phyloP scores from a whole-genome alignment of 1,284 basidiomycete species.

The Meripilus lineatus region DNA sequence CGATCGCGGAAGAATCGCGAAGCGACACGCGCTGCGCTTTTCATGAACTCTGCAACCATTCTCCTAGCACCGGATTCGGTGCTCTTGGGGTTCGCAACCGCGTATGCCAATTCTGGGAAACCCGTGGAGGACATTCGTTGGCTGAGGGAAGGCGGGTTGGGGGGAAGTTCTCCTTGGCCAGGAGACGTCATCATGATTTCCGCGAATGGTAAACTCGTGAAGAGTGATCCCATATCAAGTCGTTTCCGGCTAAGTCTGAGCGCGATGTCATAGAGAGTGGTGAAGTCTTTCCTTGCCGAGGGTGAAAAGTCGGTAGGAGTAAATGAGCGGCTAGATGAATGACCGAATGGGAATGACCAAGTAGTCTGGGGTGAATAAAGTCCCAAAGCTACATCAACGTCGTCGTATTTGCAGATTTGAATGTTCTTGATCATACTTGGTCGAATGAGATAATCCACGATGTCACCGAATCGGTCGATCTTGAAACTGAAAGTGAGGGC shows the following conservation, averaged over 20 bases:
- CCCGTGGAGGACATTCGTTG: conserved; percentile 40
- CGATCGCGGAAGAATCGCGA: conserved; percentile 68
- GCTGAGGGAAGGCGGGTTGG: conserved; percentile 15
- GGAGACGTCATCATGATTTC: conserved; percentile 11
- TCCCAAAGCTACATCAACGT: conserved; percentile 58
- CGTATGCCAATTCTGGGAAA: conserved; percentile 53
- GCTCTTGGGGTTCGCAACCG: conserved; percentile 25
- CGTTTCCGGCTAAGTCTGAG: conserved; percentile 3
- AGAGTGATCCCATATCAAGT: background rate
- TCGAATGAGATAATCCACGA: conserved; percentile 68
- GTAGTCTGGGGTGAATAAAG: conserved; percentile 7
- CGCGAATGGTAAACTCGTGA: background rate
- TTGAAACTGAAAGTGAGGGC: conserved; percentile 84
- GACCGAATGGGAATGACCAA: conserved; percentile 5
- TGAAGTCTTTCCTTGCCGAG: conserved; percentile 4
- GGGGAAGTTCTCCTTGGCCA: conserved; percentile 15
- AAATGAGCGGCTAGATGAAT: background rate
- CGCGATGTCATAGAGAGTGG: conserved; percentile 9
- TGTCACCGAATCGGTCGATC: conserved; percentile 57
- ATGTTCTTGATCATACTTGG: conserved; percentile 74
- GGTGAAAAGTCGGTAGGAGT: background rate
- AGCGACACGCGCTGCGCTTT: conserved; percentile 74
- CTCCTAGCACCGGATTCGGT: conserved; percentile 38
- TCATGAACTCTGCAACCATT: conserved; percentile 82
- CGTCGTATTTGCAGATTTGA: conserved; percentile 62